Evolutionary conservation across 2,329 filamentous ascomycete species (phyloP), one percentile per base, ranked within the genome.

Genomic region (Bertia moriformis): DNA sequence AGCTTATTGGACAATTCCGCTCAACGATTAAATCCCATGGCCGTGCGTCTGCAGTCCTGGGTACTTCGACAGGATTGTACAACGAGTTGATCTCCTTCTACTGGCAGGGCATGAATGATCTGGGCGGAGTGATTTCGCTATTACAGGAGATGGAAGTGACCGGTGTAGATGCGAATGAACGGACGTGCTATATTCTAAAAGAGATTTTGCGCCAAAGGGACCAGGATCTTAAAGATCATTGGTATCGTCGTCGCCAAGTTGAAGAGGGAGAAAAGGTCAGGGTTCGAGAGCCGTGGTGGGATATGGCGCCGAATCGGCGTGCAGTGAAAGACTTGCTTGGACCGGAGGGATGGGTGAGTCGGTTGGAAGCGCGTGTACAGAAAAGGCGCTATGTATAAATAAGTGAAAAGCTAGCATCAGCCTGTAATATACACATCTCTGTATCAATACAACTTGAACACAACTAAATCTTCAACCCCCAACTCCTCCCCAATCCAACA

Each of bases 401-500:
- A n/a, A n/a, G n/a, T n/a, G n/a, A n/a, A n/a, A n/a, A n/a, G n/a
- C n/a, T n/a, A n/a, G n/a, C n/a, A n/a, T n/a, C n/a, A n/a, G n/a
- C n/a, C n/a, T n/a, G n/a, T n/a, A n/a, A n/a, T n/a, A n/a, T n/a
- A n/a, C n/a, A n/a, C n/a, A n/a, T n/a, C n/a, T n/a, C n/a, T n/a
- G n/a, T n/a, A n/a, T n/a, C n/a, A n/a, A n/a, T 29, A 29, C 10
- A 29, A 29, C n/a, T 10, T 29, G 24, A 29, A 29, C n/a, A 29
- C 24, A 29, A 29, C 32, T 35, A 35, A 18, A 35, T 35, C 32
- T 35, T 35, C 32, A 35, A 35, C 32, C 32, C 32, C 10, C 10
- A 35, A 17, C 32, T 35, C 32, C 32, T 35, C 17, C 10, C 10
- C 10, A 35, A 10, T 7, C 32, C 32, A 10, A 35, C 10, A 35